A percentile compares a stretch with the other conserved stretches of the same genome.
Conservation (phyloP, 225 moss, liverwort and hornwort genomes). For the Antitrichia curtipendula region DNA sequence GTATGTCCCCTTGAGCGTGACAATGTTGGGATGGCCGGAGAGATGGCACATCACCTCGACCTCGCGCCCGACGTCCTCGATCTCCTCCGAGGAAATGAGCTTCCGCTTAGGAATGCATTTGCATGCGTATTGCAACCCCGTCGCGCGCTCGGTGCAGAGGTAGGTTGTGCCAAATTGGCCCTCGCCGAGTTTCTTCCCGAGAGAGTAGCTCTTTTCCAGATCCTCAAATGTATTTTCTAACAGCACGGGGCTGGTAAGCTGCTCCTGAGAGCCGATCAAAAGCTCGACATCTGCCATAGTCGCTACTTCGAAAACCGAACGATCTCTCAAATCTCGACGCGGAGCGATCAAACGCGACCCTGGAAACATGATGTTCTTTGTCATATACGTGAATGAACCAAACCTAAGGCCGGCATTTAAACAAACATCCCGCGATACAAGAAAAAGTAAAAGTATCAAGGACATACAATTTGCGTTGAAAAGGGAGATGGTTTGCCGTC, state of each 20-base stretch:
- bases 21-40: constrained; percentile 60
- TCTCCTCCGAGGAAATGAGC: constrained; percentile 52
- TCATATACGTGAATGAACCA: not conserved
- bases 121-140: constrained; percentile 52
- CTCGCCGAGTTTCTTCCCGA: constrained; percentile 61
- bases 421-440: not conserved
- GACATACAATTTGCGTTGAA: not conserved
- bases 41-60: constrained; percentile 80
- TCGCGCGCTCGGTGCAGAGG: constrained; percentile 62
- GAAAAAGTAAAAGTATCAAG: not conserved
- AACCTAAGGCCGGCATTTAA: not conserved
- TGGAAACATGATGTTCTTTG: not conserved
- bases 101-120: constrained; percentile 80
- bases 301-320: not conserved
- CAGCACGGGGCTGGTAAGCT: not conserved
- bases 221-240: constrained; percentile 45
- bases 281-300: constrained; percentile 16
- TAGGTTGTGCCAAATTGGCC: constrained; percentile 84
- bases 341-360: not conserved
- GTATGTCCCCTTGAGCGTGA: constrained; percentile 47
- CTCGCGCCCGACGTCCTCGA: constrained; percentile 76
- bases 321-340: not conserved
- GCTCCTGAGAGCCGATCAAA: constrained; percentile 15
- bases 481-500: not conserved
- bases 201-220: constrained; percentile 41